Conservation (phyloP, 192 early-diverging fungal species). For the Linnemannia elongata region DNA sequence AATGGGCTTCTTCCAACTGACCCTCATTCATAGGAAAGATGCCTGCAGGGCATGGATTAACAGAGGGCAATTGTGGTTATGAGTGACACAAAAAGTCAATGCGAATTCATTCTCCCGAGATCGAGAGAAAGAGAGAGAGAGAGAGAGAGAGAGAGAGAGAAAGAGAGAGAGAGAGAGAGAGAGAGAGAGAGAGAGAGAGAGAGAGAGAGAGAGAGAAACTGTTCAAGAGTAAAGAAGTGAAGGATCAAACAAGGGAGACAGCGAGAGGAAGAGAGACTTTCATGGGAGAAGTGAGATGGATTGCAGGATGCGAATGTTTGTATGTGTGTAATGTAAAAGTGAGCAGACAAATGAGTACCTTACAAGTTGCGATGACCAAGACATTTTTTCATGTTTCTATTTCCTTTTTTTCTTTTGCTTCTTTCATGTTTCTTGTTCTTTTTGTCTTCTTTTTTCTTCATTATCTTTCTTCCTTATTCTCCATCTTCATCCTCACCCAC, state of each 20-base stretch:
- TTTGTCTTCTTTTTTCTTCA: not conserved
- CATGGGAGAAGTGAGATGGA: not conserved
- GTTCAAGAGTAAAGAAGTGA: not conserved
- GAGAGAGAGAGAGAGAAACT: no score
- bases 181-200: no score
- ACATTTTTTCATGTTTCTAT: no score
- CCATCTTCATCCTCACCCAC: not conserved
- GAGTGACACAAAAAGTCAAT: no score
- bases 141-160: not conserved
- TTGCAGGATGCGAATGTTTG: not conserved
- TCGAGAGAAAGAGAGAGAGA: not conserved
- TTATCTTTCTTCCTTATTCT: not conserved
- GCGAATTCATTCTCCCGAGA: no score
- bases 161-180: no score
- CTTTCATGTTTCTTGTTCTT: not conserved
- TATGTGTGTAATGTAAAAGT: not conserved
- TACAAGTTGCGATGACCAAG: slow-evolving; percentile 9
- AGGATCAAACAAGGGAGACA: not conserved
- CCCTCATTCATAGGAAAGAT: no score
- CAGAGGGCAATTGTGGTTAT: no score
- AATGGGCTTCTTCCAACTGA: no score
- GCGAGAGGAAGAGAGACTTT: not conserved
- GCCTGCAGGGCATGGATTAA: no score
- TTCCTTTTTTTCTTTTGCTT: not conserved
- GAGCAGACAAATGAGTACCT: slow-evolving; percentile 8